Evolutionary conservation across 83 land plant species (phyloP), one percentile per base, ranked within the genome.

Genomic region (Thuja plicata): DNA sequence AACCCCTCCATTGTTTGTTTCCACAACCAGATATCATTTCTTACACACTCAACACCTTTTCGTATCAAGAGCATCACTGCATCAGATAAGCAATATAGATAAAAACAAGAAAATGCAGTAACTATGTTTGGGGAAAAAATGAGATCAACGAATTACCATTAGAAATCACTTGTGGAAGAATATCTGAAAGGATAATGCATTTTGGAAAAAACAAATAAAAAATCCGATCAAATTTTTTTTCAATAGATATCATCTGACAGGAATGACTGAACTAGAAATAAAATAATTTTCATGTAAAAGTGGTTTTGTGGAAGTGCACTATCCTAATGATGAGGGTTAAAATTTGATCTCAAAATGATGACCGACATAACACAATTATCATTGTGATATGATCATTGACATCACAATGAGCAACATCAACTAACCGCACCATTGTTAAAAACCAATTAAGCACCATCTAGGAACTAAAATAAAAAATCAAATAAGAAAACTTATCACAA

Each of bases 1-100:
- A 21, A 91, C 50, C 85, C 91, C 94, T 52, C 88, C 93, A 85
- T 91, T 90, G 7, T 91, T 93, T 91, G 90, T 91, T 34, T 74
- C 89, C 73, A 27, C 73, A 7, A 66, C 30, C 10, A 66, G n/a
- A 66, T 27, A 27, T 27, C 71, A 62, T 24, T 27, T 0, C n/a
- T 60, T 60, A 60, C 70, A 5, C 24, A 60, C 8, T 21, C 70
- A 66, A 34, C 40, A 30, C 17, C 4, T 76, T 76, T 4, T 34
- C 79, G 40, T 76, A 76, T 15, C 13, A 76, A 76, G 30, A 76
- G 79, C 79, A 76, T 35, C 79, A 76, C 34, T 76, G 40, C 38
- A 12, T 32, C 38, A 76, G 79, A 34, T 76, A 76, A 32, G 79
- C 35, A 76, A 34, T 76, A 76, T 35, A 76, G 79, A 76, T 35